These are phyloP conservation scores for Epichloe gansuensis DNA, from an alignment of 2,329 filamentous ascomycete species.

Conservation along the genomic window DNA sequence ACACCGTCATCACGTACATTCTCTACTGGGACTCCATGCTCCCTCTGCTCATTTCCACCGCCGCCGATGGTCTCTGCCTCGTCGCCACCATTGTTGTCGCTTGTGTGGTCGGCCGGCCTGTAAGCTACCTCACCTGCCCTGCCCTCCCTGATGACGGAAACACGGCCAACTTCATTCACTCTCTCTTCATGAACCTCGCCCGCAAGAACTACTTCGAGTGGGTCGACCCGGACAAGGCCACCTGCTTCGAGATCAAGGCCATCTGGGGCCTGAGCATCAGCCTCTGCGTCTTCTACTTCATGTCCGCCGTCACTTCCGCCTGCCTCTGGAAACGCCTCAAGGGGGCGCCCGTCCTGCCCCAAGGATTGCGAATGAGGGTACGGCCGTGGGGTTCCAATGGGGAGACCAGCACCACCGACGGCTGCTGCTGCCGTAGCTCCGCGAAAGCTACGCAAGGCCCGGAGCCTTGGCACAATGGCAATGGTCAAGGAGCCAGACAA, in stretches of 20 bases:
- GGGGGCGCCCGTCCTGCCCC: conserved; percentile 18
- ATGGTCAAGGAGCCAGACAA: conserved; percentile 19
- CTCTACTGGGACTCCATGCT: conserved; percentile 68
- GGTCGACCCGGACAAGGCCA: conserved; percentile 41
- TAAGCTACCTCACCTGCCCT: conserved; percentile 66
- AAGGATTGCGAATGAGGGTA: conserved; percentile 41
- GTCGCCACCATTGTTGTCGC: conserved; percentile 69
- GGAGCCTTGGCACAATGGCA: conserved; percentile 27
- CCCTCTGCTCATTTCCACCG: conserved; percentile 57
- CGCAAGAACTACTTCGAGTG: conserved; percentile 27
- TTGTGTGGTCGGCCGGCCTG: conserved; percentile 65
- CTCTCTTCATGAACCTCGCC: conserved; percentile 29
- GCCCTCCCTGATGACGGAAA: conserved; percentile 30
- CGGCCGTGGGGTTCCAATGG: conserved; percentile 29
- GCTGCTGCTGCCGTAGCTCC: conserved; percentile 3
- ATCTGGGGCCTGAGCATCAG: conserved; percentile 79
- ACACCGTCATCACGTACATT: conserved; percentile 68
- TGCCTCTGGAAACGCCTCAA: conserved; percentile 53
- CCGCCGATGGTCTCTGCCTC: conserved; percentile 55
- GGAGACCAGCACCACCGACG: conserved; percentile 1
- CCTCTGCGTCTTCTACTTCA: conserved; percentile 58
- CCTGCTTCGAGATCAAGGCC: conserved; percentile 75
- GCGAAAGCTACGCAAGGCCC: conserved; percentile 13
- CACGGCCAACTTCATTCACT: conserved; percentile 32
- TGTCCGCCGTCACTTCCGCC: conserved; percentile 45